phyloP scores from a whole-genome alignment of 1,139 yeast species.

The Protomyces inouyei region DNA sequence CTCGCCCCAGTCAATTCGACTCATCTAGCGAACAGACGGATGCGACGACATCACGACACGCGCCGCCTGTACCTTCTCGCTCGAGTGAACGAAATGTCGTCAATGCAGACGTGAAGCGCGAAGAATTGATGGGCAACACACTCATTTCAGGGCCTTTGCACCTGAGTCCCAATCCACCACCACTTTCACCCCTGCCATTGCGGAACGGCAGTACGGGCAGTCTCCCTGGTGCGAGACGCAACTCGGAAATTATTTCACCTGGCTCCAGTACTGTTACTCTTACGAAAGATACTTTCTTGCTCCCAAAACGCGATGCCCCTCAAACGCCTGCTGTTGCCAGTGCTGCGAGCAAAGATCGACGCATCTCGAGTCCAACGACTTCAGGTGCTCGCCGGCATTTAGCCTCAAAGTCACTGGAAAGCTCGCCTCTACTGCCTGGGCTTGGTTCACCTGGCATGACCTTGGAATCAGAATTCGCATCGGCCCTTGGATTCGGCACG shows the following conservation, averaged over 20 bases:
- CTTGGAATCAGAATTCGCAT: constrained; percentile 8
- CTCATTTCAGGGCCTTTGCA: not conserved
- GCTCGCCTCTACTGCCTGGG: constrained; percentile 4
- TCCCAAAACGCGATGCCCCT: not conserved
- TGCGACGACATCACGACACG: not conserved
- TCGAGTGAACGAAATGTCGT: not conserved
- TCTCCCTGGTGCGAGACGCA: not conserved
- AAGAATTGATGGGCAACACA: not conserved
- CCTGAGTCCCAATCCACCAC: not conserved
- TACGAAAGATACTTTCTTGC: not conserved
- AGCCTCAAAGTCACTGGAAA: constrained; percentile 10
- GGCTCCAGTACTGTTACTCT: not conserved
- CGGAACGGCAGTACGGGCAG: not conserved
- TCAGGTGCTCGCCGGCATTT: not conserved
- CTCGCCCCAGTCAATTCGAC: not conserved
- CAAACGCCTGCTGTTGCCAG: not conserved
- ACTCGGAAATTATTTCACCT: not conserved
- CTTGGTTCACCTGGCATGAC: constrained; percentile 10
- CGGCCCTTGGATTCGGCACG: not conserved
- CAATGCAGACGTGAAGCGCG: not conserved
- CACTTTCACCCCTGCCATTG: not conserved
- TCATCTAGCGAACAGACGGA: not conserved
- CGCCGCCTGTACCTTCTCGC: constrained; percentile 6
- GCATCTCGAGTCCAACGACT: not conserved
- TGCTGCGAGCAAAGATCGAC: not conserved